Evolutionary conservation across 768 basidiomycete species (phyloP), one percentile per base, ranked within the genome.

Genomic region (Agrocybe praecox): DNA sequence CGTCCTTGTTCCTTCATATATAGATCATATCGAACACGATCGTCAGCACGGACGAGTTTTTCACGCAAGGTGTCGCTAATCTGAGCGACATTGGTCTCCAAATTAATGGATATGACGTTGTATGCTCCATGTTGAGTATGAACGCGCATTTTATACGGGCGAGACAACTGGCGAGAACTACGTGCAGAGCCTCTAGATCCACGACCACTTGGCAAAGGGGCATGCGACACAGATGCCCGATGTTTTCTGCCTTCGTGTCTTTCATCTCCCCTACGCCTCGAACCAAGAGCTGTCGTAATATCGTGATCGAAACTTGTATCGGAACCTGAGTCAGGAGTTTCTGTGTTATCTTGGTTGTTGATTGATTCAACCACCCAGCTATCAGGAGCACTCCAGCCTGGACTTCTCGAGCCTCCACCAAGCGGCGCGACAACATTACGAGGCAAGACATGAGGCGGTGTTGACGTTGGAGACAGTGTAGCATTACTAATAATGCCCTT

Each of bases 1-100:
- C 90, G 70, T 49, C 90, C 90, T 10, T 88, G 80, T 68, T 92
- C 89, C 67, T 85, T 87, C 59, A 93, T 67, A 73, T 90, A 95
- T 56, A 87, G 70, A 62, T 83, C 82, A 77, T 90, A 87, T 14
- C 78, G 79, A 63, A 88, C 85, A 49, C 77, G 69, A 10, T 83
- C 81, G 45, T 80, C 73, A 24, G 78, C 76, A 48, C 71, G 61
- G 34, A 84, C 62, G 42, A 89, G 64, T 66, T 85, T 88, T 59
- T 77, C 72, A 23, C 86, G 87, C 48, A 96, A 75, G 44, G 75
- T 79, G 1, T 80, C 77, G 6, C 82, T 83, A 48, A 97, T 68
- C 23, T 88, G 83, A 11, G 80, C 79, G 2, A 92, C 92, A 1
- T 88, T 93, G 10, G 87, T 83, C 17, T 75, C 71, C 46, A 89